Base-by-base conservation (phyloP, 345 rosid genomes). In the Arabidopsis arenosa region DNA sequence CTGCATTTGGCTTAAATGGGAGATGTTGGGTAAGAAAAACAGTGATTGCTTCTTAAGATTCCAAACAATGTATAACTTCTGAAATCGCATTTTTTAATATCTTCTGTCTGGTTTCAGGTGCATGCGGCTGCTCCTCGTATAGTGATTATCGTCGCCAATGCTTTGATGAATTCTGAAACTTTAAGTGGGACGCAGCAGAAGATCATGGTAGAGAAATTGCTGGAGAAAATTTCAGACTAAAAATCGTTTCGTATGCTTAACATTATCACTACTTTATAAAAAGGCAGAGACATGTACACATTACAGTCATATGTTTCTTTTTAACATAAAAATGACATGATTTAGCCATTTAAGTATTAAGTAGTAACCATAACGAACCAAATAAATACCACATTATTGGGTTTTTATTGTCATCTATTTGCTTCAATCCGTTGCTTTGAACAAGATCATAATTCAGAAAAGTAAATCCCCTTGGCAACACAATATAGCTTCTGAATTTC, bases 141-240 rank as follows among this genome's bases (percentile, higher is more conserved):
- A 43, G 67, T 63, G 52, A 63, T 63, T 63, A 14, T 63, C 13
- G 52, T 63, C 12, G 21, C 67, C 13, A 63, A 43, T 63, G 67
- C 67, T 2, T 14, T 63, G 15, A 41, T 63, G 23, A 63, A 63
- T 43, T 63, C 67, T 43, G 67, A 63, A 43, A 63, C 52, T 26
- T 63, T 63, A 26, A 63, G 67, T 9, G 67, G 52, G 52, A 43
- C 67, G 43, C 67, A 63, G 13, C 67, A 63, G 23, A 43, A 52
- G 14, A 63, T 63, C 52, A 40, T 63, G 67, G 67, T 63, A 23
- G 52, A 63, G 67, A 63, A 43, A 63, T 63, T 63, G 52, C 23
- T 63, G 23, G 52, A 63, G 52, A 63, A 63, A 63, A 63, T 63
- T 13, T 63, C 67, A 43, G 67, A 63, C 13, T 63, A 6, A 63